Base-by-base conservation (phyloP, 768 basidiomycete genomes). In the Polyporus arcularius region DNA sequence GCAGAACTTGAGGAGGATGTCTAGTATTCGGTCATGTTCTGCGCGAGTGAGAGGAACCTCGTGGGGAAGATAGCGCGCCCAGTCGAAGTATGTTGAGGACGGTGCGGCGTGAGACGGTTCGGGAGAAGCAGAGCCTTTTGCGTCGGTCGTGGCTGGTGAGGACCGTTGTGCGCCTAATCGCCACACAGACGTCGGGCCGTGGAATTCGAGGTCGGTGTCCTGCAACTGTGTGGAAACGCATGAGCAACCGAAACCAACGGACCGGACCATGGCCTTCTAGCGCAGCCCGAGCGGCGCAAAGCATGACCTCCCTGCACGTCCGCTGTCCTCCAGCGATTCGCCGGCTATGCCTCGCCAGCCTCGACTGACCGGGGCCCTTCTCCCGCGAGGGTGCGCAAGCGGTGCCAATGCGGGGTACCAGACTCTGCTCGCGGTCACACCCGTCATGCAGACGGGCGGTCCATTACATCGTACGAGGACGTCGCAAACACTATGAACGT, bases 1-100 rank as follows among this genome's bases (percentile, higher is more conserved):
- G 66, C 74, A 76, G 64, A 76, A 77, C 41, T 73, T 74, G 69
- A 79, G 78, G 39, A 76, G 64, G n/a, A 75, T 66, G 41, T 72
- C 72, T 35, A 80, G 72, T 14, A 79, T 68, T 31, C 64, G 57
- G 57, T 74, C 70, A 54, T 75, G 74, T 53, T 74, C 74, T 1
- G 26, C 61, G 26, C 69, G 69, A 4, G 67, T 59, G 40, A 75
- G 65, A 2, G 71, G 71, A 8, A 72, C 70, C 30, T 68, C 72
- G 26, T 63, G 63, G 2, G 74, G 74, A 3, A 75, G 67, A 41
- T 74, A 64, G 8, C 74, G 71, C 9, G 48, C 39, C 73, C 72
- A 73, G 46, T 73, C 73, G 32, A 74, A 65, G 48, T 68, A 65
- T 26, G 64, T 66, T 15, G 64, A 52, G 16, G 21, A 26, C 21